Evolutionary conservation across 495 filamentous ascomycete genomes (phyloP), one percentile per base, ranked within the genome.

Genomic region (Penicillium antarcticum): DNA sequence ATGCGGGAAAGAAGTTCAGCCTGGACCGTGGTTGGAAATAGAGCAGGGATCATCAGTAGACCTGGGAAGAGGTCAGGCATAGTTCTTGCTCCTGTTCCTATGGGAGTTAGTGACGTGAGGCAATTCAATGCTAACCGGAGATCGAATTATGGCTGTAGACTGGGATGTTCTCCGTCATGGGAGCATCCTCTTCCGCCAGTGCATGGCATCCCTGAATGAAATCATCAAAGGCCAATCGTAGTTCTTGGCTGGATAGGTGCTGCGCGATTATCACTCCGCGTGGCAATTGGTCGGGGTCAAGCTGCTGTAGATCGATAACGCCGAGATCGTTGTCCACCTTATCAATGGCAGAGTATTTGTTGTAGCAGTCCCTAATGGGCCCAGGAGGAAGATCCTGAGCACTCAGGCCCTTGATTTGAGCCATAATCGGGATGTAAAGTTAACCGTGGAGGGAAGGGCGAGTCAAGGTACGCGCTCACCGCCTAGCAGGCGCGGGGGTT

Each of bases 341-440:
- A 5, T 63, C 58, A 48, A 76, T 67, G 26, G 70, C 77, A 23
- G 79, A 77, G 47, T 82, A 86, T 42, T 71, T 74, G 65, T 92
- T 95, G 73, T 84, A 92, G 38, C 81, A 63, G 34, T 71, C 68
- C 35, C 79, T 77, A 39, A 95, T 68, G 17, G 70, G 62, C 32
- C 86, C 80, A 11, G 88, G 88, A 16, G 89, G 87, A 45, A 77
- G 79, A 65, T 87, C 80, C 60, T 88, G 80, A 24, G 88, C 81
- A 63, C 91, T 83, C 9, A 90, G 71, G 5, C 73, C 76, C 57
- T 64, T 67, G 40, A 75, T 73, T 16, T 65, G 67, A 17, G 68
- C 67, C 72, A 75, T 74, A 19, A 34, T n/a, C 23, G 34, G 54
- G 45, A 38, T 11, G 14, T 39, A 41, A 42, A 14, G 14, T 37